Percentiles rank a stretch among this genome's conserved stretches.
Conservation (phyloP, 148 eudicot genomes). For the Agrostemma githago region DNA sequence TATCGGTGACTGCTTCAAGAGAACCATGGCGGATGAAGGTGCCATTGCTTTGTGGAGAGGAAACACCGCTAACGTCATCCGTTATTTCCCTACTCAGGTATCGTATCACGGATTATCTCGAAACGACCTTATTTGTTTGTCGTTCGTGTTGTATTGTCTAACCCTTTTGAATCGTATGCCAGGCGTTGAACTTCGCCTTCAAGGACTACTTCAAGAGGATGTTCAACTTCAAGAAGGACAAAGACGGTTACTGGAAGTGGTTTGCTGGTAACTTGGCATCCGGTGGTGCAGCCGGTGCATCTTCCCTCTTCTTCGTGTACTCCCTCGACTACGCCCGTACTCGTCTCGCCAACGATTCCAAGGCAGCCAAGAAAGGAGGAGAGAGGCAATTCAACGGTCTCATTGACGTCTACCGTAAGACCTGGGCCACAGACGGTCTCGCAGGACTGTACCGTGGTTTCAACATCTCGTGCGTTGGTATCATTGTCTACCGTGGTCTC, state of each 20-base stretch:
- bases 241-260: constrained; percentile 81
- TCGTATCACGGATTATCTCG: not conserved
- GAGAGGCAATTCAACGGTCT: constrained; percentile 68
- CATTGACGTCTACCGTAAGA: constrained; percentile 64
- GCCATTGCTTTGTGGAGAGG: constrained; percentile 68
- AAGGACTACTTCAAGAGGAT: constrained; percentile 76
- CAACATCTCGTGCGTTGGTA: constrained; percentile 69
- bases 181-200: constrained; percentile 84
- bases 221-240: constrained; percentile 78
- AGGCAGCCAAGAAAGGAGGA: constrained; percentile 68
- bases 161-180: too few relatives aligned
- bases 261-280: constrained; percentile 78
- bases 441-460: constrained; percentile 81
- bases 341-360: constrained; percentile 63
- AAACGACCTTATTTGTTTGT: not conserved
- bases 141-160: too few relatives aligned
- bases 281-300: constrained; percentile 81
- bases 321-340: constrained; percentile 73
- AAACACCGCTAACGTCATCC: constrained; percentile 75
- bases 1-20: constrained; percentile 65
- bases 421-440: constrained; percentile 53
- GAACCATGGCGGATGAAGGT: constrained; percentile 65
- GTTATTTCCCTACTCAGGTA: constrained; percentile 92
- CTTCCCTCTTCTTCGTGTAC: constrained; percentile 56
- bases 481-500: constrained; percentile 71